A percentile compares a stretch with the other conserved stretches of the same genome.
Evolutionary conservation across 805 yeast genomes (phyloP).

Genomic region (Myxozyma lipomycoides): DNA sequence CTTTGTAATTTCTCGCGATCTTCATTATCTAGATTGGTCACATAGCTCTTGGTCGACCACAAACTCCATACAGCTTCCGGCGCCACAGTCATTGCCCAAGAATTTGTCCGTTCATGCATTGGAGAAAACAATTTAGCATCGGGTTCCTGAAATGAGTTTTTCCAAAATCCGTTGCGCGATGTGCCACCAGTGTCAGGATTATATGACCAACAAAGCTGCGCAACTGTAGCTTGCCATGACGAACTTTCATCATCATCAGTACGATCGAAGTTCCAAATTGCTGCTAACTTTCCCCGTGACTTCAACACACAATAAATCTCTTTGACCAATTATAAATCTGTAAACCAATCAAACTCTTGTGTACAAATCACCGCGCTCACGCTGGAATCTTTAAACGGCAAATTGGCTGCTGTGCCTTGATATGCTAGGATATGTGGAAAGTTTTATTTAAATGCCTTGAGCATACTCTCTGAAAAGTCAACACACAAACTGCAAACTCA

Average conservation of each 20-base stretch:
- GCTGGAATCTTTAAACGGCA: not conserved
- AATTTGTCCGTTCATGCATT: not conserved
- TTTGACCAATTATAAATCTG: not conserved
- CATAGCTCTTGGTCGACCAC: not conserved
- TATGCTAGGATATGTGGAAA: not conserved
- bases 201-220: not conserved
- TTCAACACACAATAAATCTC: not conserved
- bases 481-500: not conserved
- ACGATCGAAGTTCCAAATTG: not conserved
- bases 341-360: not conserved
- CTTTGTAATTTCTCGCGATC: not conserved
- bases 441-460: not conserved
- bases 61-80: not conserved
- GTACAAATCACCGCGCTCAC: not conserved
- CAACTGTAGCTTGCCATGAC: not conserved
- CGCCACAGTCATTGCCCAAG: not conserved
- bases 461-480: not conserved
- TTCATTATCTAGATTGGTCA: not conserved
- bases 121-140: too few species aligned
- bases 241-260: not conserved
- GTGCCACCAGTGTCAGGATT: not conserved
- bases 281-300: not conserved
- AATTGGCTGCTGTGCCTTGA: not conserved
- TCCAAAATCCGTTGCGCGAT: too few species aligned
- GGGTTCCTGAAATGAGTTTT: too few species aligned